Base-by-base conservation (phyloP, 306 rosid species). In the Ormosia emarginata region DNA sequence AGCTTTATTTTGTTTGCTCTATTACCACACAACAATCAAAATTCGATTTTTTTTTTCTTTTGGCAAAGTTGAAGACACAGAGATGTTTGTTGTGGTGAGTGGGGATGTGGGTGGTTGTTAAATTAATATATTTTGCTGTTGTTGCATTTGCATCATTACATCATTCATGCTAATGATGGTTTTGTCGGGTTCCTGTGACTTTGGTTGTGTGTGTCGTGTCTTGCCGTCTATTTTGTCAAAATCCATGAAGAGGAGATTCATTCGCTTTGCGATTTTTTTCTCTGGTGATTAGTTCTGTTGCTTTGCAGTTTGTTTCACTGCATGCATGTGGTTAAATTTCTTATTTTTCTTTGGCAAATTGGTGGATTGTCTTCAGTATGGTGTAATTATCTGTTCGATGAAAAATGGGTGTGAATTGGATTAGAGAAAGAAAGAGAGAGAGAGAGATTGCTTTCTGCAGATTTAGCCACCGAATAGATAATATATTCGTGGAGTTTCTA, bases 71-170 rank as follows among this genome's bases (percentile, higher is more conserved):
- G 29, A 59, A 67, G 13, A 4, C 73, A 41, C 63, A 17, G 4
- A 67, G 64, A 82, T 85, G 76, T 85, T 66, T 68, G 4, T 59
- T 62, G 69, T 55, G 90, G 90, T 86, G 87, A 87, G 94, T 84
- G 76, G 55, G 83, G 62, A 32, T 39, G 46, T 34, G 52, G 64
- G 37, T 61, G 32, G 59, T 12, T 15, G 33, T 56, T 69, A 69
- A 73, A 69, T 80, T n/a, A 76, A 84, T 15, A 3, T 11, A 7
- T 66, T 53, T 14, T 52, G 37, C 82, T 52, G 74, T 49, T 78
- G 75, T 71, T 83, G 69, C 36, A 64, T 64, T 83, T 72, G 34
- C 78, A 53, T 47, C 55, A 59, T 34, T 71, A 39, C 55, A 58
- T 77, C 50, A 53, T 74, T 67, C 46, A n/a, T 57, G 69, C 37